These are phyloP conservation scores for Musa itinerans DNA, from an alignment of 176 grass and related monocot species.

Conservation along the genomic window DNA sequence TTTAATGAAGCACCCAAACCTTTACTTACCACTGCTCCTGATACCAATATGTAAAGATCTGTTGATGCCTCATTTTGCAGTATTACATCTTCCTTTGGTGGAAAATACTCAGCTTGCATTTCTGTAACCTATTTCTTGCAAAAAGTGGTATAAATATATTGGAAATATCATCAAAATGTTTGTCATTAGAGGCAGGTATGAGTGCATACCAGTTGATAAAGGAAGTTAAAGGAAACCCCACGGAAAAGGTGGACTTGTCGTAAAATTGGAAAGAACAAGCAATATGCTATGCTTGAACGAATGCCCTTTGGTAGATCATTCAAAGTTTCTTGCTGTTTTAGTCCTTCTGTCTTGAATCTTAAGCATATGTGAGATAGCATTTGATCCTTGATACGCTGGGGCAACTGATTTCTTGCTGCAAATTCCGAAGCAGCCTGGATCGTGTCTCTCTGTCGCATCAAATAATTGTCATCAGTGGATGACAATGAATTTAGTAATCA, in stretches of 20 bases:
- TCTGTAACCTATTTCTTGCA: constrained; percentile 39
- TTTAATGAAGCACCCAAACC: constrained; percentile 10
- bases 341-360: constrained; percentile 59
- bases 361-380: constrained; percentile 79
- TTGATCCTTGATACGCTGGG: constrained; percentile 48
- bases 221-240: constrained; percentile 55
- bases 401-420: constrained; percentile 57
- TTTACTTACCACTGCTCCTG: constrained; percentile 62
- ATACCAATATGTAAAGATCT: constrained; percentile 78
- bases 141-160: constrained; percentile 7
- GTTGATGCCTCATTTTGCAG: constrained; percentile 47
- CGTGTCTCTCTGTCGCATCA: constrained; percentile 53
- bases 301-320: constrained; percentile 59
- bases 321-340: constrained; percentile 73
- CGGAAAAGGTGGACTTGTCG: constrained; percentile 54
- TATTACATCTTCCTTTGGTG: constrained; percentile 59
- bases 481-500: background rate
- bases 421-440: constrained; percentile 71
- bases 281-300: constrained; percentile 53
- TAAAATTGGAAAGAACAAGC: constrained; percentile 56
- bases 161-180: background rate
- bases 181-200: background rate
- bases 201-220: constrained; percentile 56
- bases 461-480: background rate
- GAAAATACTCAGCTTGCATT: constrained; percentile 75